Evolutionary conservation across 768 basidiomycete genomes (phyloP), one percentile per base, ranked within the genome.

Genomic region (Tulasnella calospora): DNA sequence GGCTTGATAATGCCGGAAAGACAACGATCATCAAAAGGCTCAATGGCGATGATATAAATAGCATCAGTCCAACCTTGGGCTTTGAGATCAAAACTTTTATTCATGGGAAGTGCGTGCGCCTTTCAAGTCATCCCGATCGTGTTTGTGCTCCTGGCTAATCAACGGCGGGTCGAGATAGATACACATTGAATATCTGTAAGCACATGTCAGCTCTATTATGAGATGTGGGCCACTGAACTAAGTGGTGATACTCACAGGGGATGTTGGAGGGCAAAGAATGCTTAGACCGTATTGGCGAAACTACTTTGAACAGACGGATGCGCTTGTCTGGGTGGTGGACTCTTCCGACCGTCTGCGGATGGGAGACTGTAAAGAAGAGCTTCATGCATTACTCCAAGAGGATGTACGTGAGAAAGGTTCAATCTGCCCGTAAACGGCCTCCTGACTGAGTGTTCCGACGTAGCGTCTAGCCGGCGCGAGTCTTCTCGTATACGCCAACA

Each of bases 11-110:
- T 83, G 98, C 97, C 1, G 98, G 98, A 75, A 99, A 99, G 87
- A 99, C 98, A 1, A 99, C 97, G 2, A 98, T 99, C 81, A 85
- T 99, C 79, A 99, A 98, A 87, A 94, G 94, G 84, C 88, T 99
- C 80, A 96, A 94, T 80, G 92, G 91, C 30, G 97, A 99, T 85
- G 94, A 97, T 84, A 95, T 97, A 81, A 88, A 88, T 82, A 89
- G 88, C 74, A 91, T 99, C 77, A 94, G 92, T 82, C 98, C 98
- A 1, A 99, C 98, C 13, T 87, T 99, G 19, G 98, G 98, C 15
- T 99, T 99, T 88, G 98, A 99, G 84, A 99, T 99, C 88, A 97
- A 96, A 87, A 98, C 97, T 8, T 95, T 99, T 82, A 87, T 90
- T 36, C 93, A 98, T 84, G 89, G 92, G 85, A 93, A 92, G 95